These are phyloP conservation scores for Penicillium sp. DNA, from an alignment of 2,329 filamentous ascomycete genomes.

Conservation along the genomic window DNA sequence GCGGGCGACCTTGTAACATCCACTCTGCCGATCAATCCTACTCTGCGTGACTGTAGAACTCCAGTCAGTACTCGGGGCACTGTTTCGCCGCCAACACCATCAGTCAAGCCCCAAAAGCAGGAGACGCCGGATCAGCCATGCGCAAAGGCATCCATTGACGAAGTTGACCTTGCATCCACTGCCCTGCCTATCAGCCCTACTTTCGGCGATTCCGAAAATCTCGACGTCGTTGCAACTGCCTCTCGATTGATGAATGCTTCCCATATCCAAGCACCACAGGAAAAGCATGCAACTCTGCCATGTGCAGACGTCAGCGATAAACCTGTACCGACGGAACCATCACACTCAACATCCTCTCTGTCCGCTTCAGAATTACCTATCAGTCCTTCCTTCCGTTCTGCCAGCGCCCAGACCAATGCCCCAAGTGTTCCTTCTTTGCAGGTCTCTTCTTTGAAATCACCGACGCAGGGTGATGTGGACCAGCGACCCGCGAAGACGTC, in stretches of 20 bases:
- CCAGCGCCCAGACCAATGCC: neutral
- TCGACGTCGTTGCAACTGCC: neutral
- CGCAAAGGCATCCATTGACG: neutral
- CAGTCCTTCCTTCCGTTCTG: neutral
- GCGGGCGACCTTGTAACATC: slow-evolving; percentile 1
- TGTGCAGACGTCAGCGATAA: neutral
- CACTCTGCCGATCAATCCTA: slow-evolving; percentile 5
- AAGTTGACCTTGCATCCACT: neutral
- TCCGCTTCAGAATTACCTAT: slow-evolving; percentile 1
- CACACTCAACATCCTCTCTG: neutral
- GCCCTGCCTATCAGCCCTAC: neutral
- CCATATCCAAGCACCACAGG: neutral
- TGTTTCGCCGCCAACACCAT: neutral
- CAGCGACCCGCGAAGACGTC: neutral
- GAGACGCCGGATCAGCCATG: neutral
- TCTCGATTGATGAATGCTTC: neutral
- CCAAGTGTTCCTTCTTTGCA: neutral
- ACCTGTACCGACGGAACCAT: neutral
- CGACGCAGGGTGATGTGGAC: neutral
- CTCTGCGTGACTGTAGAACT: neutral
- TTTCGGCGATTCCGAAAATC: neutral
- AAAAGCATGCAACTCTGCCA: neutral
- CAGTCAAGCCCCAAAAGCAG: neutral
- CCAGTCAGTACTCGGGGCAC: neutral
- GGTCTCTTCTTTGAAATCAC: neutral